A percentile compares a stretch with the other conserved stretches of the same genome.
phyloP scores from a whole-genome alignment of 768 basidiomycete species.

The Trametes elegans region DNA sequence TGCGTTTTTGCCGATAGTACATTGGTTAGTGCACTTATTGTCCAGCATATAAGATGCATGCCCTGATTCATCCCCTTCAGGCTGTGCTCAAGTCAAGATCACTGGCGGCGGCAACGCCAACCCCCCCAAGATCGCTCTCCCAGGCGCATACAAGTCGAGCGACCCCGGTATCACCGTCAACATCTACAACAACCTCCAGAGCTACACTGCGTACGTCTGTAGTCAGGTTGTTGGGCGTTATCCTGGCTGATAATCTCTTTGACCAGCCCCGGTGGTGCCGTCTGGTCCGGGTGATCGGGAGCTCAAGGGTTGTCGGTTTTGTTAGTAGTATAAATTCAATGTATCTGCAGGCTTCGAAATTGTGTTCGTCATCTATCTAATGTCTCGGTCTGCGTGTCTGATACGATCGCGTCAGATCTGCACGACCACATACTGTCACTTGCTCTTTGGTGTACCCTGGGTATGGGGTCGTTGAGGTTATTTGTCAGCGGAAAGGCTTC shows the following conservation, averaged over 20 bases:
- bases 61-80: constrained; percentile 20
- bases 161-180: constrained; percentile 56
- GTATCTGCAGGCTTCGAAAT: too few species aligned
- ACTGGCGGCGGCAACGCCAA: constrained; percentile 43
- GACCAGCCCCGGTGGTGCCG: constrained; percentile 29
- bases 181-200: constrained; percentile 57
- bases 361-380: too few species aligned
- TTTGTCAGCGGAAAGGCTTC: too few species aligned
- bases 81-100: constrained; percentile 50
- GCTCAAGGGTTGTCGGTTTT: background rate
- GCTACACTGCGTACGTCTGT: constrained; percentile 38
- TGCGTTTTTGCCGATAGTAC: constrained; percentile 25
- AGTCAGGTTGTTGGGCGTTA: background rate
- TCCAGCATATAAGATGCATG: background rate
- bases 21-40: constrained; percentile 31
- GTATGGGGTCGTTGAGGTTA: too few species aligned
- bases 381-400: too few species aligned
- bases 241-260: background rate
- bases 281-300: constrained; percentile 27
- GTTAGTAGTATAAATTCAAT: background rate
- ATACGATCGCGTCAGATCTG: too few species aligned
- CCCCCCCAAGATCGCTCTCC: constrained; percentile 48
- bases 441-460: too few species aligned
- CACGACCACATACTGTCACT: too few species aligned
- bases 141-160: constrained; percentile 43